Conservation (phyloP, 805 yeast genomes). For the Metschnikowia dekortorum region DNA sequence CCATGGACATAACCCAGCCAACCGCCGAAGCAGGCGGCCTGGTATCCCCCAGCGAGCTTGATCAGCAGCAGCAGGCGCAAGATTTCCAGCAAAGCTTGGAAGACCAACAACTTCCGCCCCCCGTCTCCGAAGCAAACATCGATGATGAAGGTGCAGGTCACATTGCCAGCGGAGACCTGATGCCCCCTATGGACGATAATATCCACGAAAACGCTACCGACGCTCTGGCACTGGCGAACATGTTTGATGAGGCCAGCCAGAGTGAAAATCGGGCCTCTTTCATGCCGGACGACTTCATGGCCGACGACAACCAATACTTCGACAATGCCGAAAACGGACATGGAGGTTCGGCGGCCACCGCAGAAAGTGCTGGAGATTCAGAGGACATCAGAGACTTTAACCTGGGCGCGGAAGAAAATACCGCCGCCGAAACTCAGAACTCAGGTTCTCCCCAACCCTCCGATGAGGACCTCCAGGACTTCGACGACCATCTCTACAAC, state of each 20-base stretch:
- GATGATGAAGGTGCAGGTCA: conserved; percentile 12
- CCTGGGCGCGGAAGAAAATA: no score
- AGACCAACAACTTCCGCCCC: conserved; percentile 14
- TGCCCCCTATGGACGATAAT: conserved; percentile 4
- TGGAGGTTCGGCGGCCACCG: neutral
- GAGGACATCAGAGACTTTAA: no score
- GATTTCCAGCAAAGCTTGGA: conserved; percentile 12
- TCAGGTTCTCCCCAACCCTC: no score
- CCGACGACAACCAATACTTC: neutral
- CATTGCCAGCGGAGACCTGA: conserved; percentile 9
- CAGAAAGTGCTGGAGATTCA: no score
- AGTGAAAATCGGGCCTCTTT: no score
- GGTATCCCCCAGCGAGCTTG: conserved; percentile 1
- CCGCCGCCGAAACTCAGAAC: no score
- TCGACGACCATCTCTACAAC: conserved; percentile 16
- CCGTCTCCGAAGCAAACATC: conserved; percentile 12
- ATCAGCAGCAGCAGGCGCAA: conserved; percentile 11
- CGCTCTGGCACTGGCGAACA: neutral
- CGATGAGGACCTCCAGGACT: conserved; percentile 1
- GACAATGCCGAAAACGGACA: neutral
- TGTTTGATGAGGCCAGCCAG: neutral
- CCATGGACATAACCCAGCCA: conserved; percentile 2
- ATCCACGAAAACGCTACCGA: neutral
- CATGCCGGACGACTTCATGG: neutral
- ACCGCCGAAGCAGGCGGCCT: neutral